Percentiles rank a stretch among this genome's conserved stretches.
Evolutionary conservation across 805 yeast species (phyloP).

Genomic region (Candida takata): DNA sequence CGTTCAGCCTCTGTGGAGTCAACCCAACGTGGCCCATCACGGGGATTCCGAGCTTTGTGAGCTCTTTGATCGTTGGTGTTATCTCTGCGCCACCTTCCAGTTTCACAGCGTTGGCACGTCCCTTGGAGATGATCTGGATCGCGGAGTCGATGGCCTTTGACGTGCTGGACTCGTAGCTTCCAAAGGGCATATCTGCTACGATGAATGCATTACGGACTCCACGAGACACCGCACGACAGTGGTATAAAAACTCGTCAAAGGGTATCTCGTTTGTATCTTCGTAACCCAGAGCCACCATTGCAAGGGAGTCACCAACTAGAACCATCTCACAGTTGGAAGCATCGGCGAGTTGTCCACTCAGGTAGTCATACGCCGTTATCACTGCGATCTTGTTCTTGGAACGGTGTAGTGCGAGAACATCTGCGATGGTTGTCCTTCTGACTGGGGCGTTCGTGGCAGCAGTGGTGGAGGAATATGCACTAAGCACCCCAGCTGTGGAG

Average conservation of each 20-base stretch:
- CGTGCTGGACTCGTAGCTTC: conserved; percentile 63
- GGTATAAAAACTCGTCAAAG: conserved; percentile 73
- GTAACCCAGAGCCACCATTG: conserved; percentile 87
- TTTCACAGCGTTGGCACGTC: conserved; percentile 65
- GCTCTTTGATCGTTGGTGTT: conserved; percentile 42
- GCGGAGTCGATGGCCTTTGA: conserved; percentile 59
- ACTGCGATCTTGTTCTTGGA: conserved; percentile 37
- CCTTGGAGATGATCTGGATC: conserved; percentile 43
- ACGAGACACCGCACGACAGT: conserved; percentile 67
- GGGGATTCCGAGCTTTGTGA: conserved; percentile 72
- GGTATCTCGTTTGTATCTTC: conserved; percentile 66
- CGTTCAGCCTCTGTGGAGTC: conserved; percentile 79
- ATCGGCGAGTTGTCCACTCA: conserved; percentile 67
- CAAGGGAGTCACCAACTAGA: conserved; percentile 86
- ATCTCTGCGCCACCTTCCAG: conserved; percentile 73
- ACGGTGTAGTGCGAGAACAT: conserved; percentile 29
- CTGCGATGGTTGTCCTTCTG: conserved; percentile 30
- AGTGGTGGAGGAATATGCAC: conserved; percentile 4
- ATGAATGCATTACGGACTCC: conserved; percentile 61
- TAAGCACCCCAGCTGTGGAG: neutral
- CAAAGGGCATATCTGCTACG: conserved; percentile 86
- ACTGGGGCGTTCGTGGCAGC: too few relatives aligned
- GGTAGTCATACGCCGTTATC: conserved; percentile 85
- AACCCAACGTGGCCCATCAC: conserved; percentile 89
- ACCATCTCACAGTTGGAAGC: conserved; percentile 59